These are phyloP conservation scores for Chlorella ohadii DNA, from an alignment of 139 green algal genomes.

Conservation along the genomic window DNA sequence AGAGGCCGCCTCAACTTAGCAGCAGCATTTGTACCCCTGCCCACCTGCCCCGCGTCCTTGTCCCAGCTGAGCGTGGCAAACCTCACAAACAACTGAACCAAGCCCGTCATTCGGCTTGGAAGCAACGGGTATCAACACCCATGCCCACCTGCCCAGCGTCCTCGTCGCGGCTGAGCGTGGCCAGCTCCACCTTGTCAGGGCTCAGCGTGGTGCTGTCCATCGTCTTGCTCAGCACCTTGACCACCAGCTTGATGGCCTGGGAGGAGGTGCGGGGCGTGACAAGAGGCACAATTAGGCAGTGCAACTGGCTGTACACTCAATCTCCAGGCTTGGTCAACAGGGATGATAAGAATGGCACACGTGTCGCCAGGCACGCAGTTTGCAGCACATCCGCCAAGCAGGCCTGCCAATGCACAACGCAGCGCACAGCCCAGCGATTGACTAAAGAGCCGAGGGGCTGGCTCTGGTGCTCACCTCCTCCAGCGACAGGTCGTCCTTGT, in stretches of 20 bases:
- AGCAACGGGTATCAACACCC: no score
- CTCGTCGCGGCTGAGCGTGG: slow-evolving; percentile 76
- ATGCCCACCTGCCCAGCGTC: slow-evolving; percentile 60
- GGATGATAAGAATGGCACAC: no score
- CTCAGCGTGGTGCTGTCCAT: slow-evolving; percentile 95
- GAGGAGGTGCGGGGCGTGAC: no score
- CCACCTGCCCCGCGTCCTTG: slow-evolving; percentile 62
- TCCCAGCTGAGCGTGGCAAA: slow-evolving; percentile 83
- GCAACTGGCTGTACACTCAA: no score
- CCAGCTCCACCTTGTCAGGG: slow-evolving; percentile 95
- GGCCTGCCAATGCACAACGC: no score
- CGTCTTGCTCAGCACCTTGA: slow-evolving; percentile 97
- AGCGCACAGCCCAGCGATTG: no score
- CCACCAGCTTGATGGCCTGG: slow-evolving; percentile 80
- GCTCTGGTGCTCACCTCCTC: slow-evolving; percentile 60
- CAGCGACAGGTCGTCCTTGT: slow-evolving; percentile 85
- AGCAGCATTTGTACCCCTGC: neutral
- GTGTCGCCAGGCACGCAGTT: no score
- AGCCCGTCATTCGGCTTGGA: no score
- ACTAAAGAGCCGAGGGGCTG: no score
- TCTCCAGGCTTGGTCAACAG: no score
- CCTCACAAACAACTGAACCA: slow-evolving; percentile 69
- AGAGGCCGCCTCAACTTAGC: neutral
- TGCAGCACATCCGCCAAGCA: no score
- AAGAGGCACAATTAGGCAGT: no score